Evolutionary conservation across 257 asterid species (phyloP), one percentile per base, ranked within the genome.

Genomic region (Cruciata laevipes): DNA sequence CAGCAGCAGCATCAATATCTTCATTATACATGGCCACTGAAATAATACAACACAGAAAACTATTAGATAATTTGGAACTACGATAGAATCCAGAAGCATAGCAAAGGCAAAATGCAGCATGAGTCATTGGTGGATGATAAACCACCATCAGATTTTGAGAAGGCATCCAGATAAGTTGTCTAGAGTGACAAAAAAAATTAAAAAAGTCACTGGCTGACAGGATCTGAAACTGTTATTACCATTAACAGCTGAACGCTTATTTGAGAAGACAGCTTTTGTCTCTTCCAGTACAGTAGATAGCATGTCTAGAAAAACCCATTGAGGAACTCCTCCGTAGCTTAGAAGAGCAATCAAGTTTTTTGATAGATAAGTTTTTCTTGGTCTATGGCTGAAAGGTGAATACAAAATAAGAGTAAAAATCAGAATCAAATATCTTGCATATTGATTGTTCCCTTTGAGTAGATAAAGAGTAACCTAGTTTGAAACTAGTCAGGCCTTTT

Each of bases 281-380:
- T 86, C 95, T 65, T 84, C 84, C 73, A 91, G 73, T 49, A 86
- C 86, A 70, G 63, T 73, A 2, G 0, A 63, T 69, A 87, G 79
- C 71, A 84, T 67, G 67, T 81, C 79, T 53, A 85, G 74, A 68
- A 91, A 91, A 79, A 80, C 80, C 24, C 76, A 81, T 66, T 52
- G 68, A 0, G 95, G 90, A 62, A 91, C 88, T 62, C 89, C 90
- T 44, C 96, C 96, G 69, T 84, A 89, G 79, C 72, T 79, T 73
- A 91, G 71, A 27, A 91, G 90, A 44, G 95, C 82, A 79, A 87
- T 91, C 78, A 91, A 76, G 73, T 75, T 25, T 73, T 75, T 91
- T 17, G 98, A 91, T 5, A 91, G 77, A 71, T 27, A 61, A 65
- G 47, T 67, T 73, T 78, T 82, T 71, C 75, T 81, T 17, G 96